These are phyloP conservation scores for Boletus tomentosulus DNA, from an alignment of 768 basidiomycete genomes.

Conservation along the genomic window DNA sequence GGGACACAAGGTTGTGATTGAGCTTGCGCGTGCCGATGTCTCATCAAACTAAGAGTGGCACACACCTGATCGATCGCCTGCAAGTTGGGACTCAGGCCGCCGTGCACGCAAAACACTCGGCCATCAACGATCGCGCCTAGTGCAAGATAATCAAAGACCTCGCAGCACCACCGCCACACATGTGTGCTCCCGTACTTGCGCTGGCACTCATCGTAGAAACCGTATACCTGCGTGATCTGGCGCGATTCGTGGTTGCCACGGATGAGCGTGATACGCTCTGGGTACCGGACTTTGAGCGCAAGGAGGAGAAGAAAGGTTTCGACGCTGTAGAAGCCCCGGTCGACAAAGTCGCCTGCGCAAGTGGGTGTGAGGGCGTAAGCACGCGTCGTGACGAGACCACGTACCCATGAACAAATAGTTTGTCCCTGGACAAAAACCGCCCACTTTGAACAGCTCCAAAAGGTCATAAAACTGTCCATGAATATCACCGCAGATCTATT, in stretches of 20 bases:
- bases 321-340: conserved; percentile 94
- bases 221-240: conserved; percentile 95
- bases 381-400: conserved; percentile 19
- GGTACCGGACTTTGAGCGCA: conserved; percentile 95
- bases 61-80: conserved; percentile 87
- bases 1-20: conserved; percentile 19
- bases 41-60: conserved; percentile 10
- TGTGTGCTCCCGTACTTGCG: conserved; percentile 91
- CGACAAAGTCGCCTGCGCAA: conserved; percentile 87
- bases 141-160: conserved; percentile 96
- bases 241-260: conserved; percentile 97
- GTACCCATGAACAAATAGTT: conserved; percentile 96
- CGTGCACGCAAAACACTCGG: conserved; percentile 95
- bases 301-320: conserved; percentile 94
- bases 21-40: conserved; percentile 1
- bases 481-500: conserved; percentile 89
- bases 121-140: conserved; percentile 97
- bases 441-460: conserved; percentile 92
- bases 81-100: conserved; percentile 88
- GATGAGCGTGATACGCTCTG: conserved; percentile 94
- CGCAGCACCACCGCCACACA: conserved; percentile 98
- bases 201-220: conserved; percentile 95
- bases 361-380: neutral
- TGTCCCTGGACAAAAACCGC: conserved; percentile 88
- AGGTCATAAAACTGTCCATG: conserved; percentile 97